Evolutionary conservation across 352 stramenopile species (phyloP).

Genomic region (Globisporangium canariense): DNA sequence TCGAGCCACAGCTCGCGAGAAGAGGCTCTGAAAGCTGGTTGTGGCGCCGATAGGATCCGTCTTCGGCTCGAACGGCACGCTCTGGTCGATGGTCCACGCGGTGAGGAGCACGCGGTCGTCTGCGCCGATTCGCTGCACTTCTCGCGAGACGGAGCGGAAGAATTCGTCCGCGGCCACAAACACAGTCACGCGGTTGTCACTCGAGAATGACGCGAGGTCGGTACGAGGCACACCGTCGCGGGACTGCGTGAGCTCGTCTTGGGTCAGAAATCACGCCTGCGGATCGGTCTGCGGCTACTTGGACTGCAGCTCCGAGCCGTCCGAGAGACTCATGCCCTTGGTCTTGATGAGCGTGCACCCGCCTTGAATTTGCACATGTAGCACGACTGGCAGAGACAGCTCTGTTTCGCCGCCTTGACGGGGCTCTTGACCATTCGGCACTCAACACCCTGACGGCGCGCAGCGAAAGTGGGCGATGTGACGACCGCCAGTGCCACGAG

Average conservation of each 20-base stretch:
- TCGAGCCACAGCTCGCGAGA: not conserved
- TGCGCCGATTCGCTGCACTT: constrained; percentile 31
- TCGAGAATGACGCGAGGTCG: constrained; percentile 38
- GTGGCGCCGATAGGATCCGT: constrained; percentile 18
- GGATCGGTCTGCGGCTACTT: constrained; percentile 20
- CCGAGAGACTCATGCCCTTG: constrained; percentile 11
- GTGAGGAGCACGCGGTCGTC: constrained; percentile 46
- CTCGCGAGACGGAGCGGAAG: constrained; percentile 45
- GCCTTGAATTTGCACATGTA: constrained; percentile 31
- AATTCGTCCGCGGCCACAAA: constrained; percentile 42
- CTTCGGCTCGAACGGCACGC: constrained; percentile 47
- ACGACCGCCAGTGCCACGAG: not conserved
- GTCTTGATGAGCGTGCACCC: constrained; percentile 22
- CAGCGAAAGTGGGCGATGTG: not conserved
- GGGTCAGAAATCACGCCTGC: constrained; percentile 25
- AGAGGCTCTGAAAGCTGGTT: not conserved
- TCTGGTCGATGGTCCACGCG: constrained; percentile 48
- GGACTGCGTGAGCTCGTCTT: constrained; percentile 36
- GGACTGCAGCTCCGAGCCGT: constrained; percentile 19
- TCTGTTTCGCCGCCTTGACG: not conserved
- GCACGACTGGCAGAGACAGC: constrained; percentile 38
- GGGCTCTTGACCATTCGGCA: not conserved
- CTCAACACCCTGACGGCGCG: not conserved
- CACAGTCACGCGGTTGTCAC: constrained; percentile 43
- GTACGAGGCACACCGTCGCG: constrained; percentile 40